A percentile compares a stretch with the other conserved stretches of the same genome.
These are phyloP conservation scores for Thelonectria olida DNA, from an alignment of 2,329 filamentous ascomycete species.

Conservation along the genomic window DNA sequence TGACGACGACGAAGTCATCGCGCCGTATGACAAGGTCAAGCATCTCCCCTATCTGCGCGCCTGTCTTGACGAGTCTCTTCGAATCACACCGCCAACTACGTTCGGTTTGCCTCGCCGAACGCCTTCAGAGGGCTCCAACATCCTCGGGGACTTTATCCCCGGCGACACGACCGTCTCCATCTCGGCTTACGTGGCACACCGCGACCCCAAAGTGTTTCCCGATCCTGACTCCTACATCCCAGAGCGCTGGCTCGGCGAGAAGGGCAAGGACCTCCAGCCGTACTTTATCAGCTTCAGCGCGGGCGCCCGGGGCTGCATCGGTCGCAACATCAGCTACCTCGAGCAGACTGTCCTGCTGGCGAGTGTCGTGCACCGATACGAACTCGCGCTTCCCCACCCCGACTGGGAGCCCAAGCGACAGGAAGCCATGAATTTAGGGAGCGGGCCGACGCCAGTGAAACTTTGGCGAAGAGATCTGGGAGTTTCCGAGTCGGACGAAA, in stretches of 20 bases:
- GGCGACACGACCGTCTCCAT: constrained; percentile 48
- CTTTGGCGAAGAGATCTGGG: constrained; percentile 32
- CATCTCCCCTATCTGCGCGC: constrained; percentile 62
- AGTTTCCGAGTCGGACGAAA: too few relatives aligned
- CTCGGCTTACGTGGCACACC: constrained; percentile 49
- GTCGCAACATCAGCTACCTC: constrained; percentile 51
- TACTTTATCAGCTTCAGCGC: constrained; percentile 53
- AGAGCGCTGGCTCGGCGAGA: constrained; percentile 51
- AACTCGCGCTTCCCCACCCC: constrained; percentile 44
- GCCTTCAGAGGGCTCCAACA: constrained; percentile 42
- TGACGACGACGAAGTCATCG: constrained; percentile 53
- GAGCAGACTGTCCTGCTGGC: constrained; percentile 57
- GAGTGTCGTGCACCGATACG: constrained; percentile 52
- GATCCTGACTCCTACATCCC: constrained; percentile 51
- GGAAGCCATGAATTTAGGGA: constrained; percentile 34
- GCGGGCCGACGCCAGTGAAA: constrained; percentile 36
- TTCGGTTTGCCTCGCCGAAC: constrained; percentile 40
- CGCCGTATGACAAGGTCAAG: constrained; percentile 59
- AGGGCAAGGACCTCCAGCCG: constrained; percentile 46
- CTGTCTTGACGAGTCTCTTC: constrained; percentile 58
- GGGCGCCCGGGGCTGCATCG: constrained; percentile 53
- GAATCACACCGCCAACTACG: constrained; percentile 44
- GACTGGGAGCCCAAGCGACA: constrained; percentile 31
- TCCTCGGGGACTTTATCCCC: constrained; percentile 46
- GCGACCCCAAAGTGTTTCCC: constrained; percentile 50